Evolutionary conservation across 805 yeast genomes (phyloP).

Genomic region (Metschnikowia henanensis): DNA sequence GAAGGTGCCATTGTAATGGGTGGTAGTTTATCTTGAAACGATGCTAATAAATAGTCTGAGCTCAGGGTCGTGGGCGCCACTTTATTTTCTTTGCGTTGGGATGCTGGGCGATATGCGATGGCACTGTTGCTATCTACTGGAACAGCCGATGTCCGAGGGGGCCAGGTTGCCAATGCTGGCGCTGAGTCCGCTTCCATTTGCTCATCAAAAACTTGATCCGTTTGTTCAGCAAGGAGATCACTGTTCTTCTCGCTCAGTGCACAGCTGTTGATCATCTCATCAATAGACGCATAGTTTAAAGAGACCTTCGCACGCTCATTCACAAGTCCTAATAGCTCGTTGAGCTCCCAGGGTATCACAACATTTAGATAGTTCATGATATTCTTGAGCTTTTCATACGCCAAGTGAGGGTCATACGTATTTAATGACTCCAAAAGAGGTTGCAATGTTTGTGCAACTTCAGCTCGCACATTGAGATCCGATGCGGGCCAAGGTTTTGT

Average conservation of each 20-base stretch:
- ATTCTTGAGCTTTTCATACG: constrained; percentile 43
- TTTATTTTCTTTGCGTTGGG: background rate
- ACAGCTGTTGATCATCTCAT: constrained; percentile 61
- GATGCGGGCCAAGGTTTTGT: constrained; percentile 30
- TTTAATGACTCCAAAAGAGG: constrained; percentile 13
- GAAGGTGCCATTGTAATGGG: constrained; percentile 11
- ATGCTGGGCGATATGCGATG: background rate
- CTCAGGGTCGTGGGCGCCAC: background rate
- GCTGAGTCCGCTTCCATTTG: background rate
- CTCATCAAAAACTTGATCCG: background rate
- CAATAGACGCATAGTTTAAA: constrained; percentile 53
- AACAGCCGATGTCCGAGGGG: background rate
- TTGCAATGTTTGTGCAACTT: constrained; percentile 17
- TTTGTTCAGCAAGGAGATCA: background rate
- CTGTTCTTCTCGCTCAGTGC: constrained; percentile 41
- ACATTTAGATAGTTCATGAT: constrained; percentile 50
- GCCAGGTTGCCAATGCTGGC: background rate
- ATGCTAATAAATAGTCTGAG: background rate
- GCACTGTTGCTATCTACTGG: background rate
- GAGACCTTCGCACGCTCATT: constrained; percentile 44
- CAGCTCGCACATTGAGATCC: constrained; percentile 8
- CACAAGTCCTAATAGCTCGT: constrained; percentile 51
- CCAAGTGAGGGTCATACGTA: constrained; percentile 22
- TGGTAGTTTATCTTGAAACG: constrained; percentile 14
- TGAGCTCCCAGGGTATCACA: constrained; percentile 57